Base-by-base conservation (phyloP, 75 land plant species). In the Pseudotsuga menziesii region DNA sequence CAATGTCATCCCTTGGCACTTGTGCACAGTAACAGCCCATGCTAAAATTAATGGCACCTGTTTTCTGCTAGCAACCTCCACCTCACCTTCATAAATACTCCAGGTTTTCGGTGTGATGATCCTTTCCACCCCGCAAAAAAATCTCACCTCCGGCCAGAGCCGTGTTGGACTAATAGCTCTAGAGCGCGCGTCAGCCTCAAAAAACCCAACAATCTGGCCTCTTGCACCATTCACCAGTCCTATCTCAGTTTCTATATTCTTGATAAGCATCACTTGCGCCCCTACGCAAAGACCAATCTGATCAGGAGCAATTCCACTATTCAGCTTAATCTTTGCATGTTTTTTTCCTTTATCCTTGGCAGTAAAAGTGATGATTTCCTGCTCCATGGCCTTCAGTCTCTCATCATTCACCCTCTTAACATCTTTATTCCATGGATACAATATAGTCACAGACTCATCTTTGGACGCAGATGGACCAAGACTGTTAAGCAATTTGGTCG, bases 1-100 rank as follows among this genome's bases (percentile, higher is more conserved):
- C 52, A 92, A 86, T 70, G 90, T 88, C 94, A 92, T 89, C n/a
- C 94, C 94, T 67, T 92, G 94, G 80, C 95, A 90, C 79, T 92
- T 92, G 83, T 92, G 95, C 75, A 92, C 83, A 76, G 89, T 92
- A 0, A 92, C 23, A 41, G 95, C 90, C 95, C 95, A 92, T 55
- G 89, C 92, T 77, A 92, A 74, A 57, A 90, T 72, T 41, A 92
- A 79, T 3, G 95, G 95, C 20, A 92, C 75, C 76, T 92, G 95
- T 36, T 26, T 75, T 59, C 95, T 82, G 55, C 16, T 79, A 6
- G 92, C 95, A 48, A 78, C 52, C 75, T 86, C 83, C 56, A 23
- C 72, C 48, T 79, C 82, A 15, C 92, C 92, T 22, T 88, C 90
- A 77, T 78, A 27, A 16, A 92, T 82, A 12, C 75, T 78, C 92